Base-by-base conservation (phyloP, 306 rosid genomes). In the Trifolium fragiferum region DNA sequence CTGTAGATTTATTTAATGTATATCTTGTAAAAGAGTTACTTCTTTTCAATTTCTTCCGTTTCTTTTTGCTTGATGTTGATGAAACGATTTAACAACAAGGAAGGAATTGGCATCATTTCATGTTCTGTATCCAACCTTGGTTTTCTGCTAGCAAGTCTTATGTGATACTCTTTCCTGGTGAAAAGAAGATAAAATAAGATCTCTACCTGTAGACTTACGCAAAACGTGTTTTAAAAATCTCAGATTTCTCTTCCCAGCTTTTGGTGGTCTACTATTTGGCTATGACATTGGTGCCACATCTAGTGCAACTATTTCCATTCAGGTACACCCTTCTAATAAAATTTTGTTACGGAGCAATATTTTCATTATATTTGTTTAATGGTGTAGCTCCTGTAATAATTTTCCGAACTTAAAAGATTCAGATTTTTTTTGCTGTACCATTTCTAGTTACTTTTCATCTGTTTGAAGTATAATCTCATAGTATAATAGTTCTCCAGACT, bases 251-350 rank as follows among this genome's bases (percentile, higher is more conserved):
- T 94, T 94, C 89, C 99, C 97, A 1, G 99, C 99, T 76, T 76
- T 94, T 16, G 99, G 97, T 72, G 99, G 99, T 72, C 81, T 92
- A 18, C 85, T 92, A 20, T 94, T 78, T 87, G 99, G 99, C 78
- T 94, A 94, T 64, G 97, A 94, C 70, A 94, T 94, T 50, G 99
- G 99, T 58, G 90, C 95, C 50, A 94, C 98, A 53, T 88, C 96
- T 68, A 84, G 82, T 76, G 97, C 99, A 44, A 86, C 94, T 71
- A 84, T 94, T 71, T 90, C 94, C 33, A 53, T 94, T 55, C 73
- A 80, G 97, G 98, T 93, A 86, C 50, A 43, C 69, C 76, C 57
- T 65, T 73, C 20, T 66, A 43, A 62, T 46, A 63, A 58, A 23
- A 37, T 78, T 32, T 41, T 35, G 27, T 30, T 64, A 25, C 61